Conservation (phyloP, 2,329 filamentous ascomycete genomes). For the Botrytis tulipae region DNA sequence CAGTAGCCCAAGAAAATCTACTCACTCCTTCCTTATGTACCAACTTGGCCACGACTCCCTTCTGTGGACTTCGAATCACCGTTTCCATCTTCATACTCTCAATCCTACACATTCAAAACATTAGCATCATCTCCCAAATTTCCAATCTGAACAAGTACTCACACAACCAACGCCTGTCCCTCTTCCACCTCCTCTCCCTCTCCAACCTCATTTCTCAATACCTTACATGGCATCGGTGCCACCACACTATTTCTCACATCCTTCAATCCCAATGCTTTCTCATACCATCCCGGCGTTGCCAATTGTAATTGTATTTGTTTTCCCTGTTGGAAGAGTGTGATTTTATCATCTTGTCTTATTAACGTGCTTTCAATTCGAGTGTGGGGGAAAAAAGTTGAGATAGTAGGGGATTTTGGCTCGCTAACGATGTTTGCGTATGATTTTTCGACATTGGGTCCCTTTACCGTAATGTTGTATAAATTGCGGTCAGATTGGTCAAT, state of each 20-base stretch:
- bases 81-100: conserved; percentile 93
- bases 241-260: conserved; percentile 79
- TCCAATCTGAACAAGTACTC: conserved; percentile 41
- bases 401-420: conserved; percentile 45
- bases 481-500: conserved; percentile 38
- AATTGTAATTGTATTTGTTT: conserved; percentile 57
- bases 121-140: conserved; percentile 30
- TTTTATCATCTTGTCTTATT: conserved; percentile 57
- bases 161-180: conserved; percentile 83
- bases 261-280: conserved; percentile 81
- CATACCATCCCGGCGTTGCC: conserved; percentile 73
- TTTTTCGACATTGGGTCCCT: conserved; percentile 46
- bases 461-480: conserved; percentile 45
- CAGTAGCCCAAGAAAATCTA: conserved; percentile 25
- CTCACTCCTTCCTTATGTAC: conserved; percentile 73
- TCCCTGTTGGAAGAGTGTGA: conserved; percentile 76
- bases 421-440: conserved; percentile 45
- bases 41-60: conserved; percentile 68
- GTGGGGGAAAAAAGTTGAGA: conserved; percentile 78
- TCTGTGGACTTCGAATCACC: conserved; percentile 73
- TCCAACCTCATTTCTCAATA: conserved; percentile 81
- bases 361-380: conserved; percentile 79
- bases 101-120: conserved; percentile 49
- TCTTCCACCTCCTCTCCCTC: conserved; percentile 82
- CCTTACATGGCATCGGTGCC: conserved; percentile 97